Evolutionary conservation across 805 yeast species (phyloP), one percentile per base, ranked within the genome.

Genomic region (Grigorovia yakushimaensis): DNA sequence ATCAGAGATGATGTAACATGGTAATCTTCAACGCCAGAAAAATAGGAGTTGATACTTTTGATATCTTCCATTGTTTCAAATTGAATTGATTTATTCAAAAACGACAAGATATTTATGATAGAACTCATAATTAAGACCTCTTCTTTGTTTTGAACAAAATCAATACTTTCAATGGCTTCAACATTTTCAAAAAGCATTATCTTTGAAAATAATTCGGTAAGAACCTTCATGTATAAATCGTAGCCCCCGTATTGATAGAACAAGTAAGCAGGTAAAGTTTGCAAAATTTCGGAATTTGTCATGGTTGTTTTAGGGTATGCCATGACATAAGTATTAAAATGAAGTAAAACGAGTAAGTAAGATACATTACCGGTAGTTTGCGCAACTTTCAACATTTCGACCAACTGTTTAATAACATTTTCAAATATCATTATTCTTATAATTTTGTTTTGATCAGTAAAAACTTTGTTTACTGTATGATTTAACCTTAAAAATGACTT

Each of bases 181-280:
- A 65, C 40, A 47, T 63, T 52, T 35, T 56, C 54, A 13, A 57
- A 53, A 0, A 41, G 48, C 36, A 68, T 48, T 33, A 59, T 40
- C 19, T 52, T 51, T 48, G 65, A 40, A 33, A 62, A 57, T 3
- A 62, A 49, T 7, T 46, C 37, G 27, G 48, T 51, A 11, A 58
- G 40, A 7, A 59, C 48, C 1, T 57, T 56, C 9, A 48, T 43
- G 39, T 61, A 61, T n/a, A 56, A 17, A 40, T 48, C 55, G 47
- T 72, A 73, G 4, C 81, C 80, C 8, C 74, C 76, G 39, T 66
- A 58, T 54, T 80, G 81, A 47, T 79, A 65, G 41, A 81, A 71
- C n/a, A 73, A 58, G 21, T 79, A 68, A 2, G 66, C 68, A 27
- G 68, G 69, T n/a, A 69, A 47, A 1, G 72, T 67, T 39, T 68